Evolutionary conservation across 768 basidiomycete species (phyloP), one percentile per base, ranked within the genome.

Genomic region (Dioszegia crocea): DNA sequence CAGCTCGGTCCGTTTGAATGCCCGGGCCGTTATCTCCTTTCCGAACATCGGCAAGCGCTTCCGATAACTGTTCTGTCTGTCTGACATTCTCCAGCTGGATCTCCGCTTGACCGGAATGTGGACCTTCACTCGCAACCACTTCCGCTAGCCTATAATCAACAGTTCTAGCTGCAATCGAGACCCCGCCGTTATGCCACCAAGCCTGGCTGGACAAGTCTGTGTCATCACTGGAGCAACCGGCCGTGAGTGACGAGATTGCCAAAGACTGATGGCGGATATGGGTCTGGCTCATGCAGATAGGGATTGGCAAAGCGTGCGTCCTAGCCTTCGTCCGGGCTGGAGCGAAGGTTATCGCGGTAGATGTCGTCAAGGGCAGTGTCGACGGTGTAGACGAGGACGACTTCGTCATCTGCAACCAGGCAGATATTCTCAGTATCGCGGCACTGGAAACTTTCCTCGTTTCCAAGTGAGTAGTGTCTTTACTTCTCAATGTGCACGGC

Each of bases 181-280:
- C n/a, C n/a, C n/a, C n/a, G n/a, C n/a, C n/a, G n/a, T n/a, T n/a
- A 51, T 21, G 10, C 17, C 24, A 27, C n/a, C 31, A 36, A 11
- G 2, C 1, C 51, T 53, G 41, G 14, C 24, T 16, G 60, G 55
- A 6, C 56, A 61, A 29, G 33, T 58, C 21, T 62, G 61, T 51
- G 39, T 62, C n/a, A 58, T 62, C 27, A 58, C 61, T 11, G 61
- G 61, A 11, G 61, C 56, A 3, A 55, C 40, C 6, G 61, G 61
- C 14, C 56, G 61, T 62, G 27, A 53, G 61, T 57, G 2, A 8
- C 21, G n/a, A 24, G 27, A 31, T 24, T 11, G 3, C 27, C 16
- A n/a, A n/a, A n/a, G n/a, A n/a, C n/a, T n/a, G n/a, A 9, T 31
- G 16, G 36, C 12, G 17, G 8, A 19, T 6, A 21, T 10, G 38